Conservation (phyloP, 2,329 filamentous ascomycete genomes). For the Cryphonectria japonica region DNA sequence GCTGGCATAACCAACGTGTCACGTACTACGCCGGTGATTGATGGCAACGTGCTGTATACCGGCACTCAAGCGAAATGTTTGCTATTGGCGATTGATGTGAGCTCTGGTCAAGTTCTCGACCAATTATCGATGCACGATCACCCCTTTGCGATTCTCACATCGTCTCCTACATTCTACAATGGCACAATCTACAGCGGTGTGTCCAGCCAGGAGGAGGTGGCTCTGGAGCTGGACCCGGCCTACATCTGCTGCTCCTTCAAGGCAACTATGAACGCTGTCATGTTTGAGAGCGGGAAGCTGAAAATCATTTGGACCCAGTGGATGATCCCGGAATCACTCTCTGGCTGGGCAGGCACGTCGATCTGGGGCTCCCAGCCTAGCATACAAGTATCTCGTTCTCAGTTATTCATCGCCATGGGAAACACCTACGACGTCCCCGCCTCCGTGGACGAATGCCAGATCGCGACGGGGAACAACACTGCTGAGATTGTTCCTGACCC, state of each 20-base stretch:
- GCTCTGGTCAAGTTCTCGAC: slow-evolving; percentile 27
- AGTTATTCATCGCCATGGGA: slow-evolving; percentile 39
- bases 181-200: slow-evolving; percentile 37
- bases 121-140: slow-evolving; percentile 34
- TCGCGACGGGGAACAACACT: slow-evolving; percentile 24
- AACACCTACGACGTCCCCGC: slow-evolving; percentile 37
- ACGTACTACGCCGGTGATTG: slow-evolving; percentile 1
- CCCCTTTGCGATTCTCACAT: slow-evolving; percentile 36
- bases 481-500: slow-evolving; percentile 19
- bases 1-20: not conserved
- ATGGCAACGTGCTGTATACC: not conserved
- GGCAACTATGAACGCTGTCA: slow-evolving; percentile 32
- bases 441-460: slow-evolving; percentile 32
- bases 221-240: slow-evolving; percentile 19
- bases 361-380: slow-evolving; percentile 40
- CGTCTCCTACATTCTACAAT: slow-evolving; percentile 35
- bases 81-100: not conserved
- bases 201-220: slow-evolving; percentile 36
- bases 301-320: slow-evolving; percentile 32
- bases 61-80: not conserved
- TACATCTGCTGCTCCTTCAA: slow-evolving; percentile 39
- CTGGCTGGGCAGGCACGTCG: slow-evolving; percentile 35
- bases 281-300: slow-evolving; percentile 32
- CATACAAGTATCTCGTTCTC: slow-evolving; percentile 35
- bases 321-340: slow-evolving; percentile 28